Conservation (phyloP, 495 filamentous ascomycete species). For the Xylaria flabelliformis region DNA sequence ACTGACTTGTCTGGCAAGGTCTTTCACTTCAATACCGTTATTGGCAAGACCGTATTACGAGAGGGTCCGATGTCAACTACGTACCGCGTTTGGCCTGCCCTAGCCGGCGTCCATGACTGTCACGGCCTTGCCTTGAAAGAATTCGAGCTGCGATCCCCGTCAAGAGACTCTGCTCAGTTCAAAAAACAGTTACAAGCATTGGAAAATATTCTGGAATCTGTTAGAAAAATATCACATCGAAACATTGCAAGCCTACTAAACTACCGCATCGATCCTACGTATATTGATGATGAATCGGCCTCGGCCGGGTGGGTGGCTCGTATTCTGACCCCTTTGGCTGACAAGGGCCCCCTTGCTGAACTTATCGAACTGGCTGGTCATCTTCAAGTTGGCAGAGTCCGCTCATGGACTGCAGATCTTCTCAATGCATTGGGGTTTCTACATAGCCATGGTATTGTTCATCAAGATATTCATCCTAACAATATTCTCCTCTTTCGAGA, state of each 20-base stretch:
- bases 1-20: slow-evolving; percentile 62
- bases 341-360: slow-evolving; percentile 83
- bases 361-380: slow-evolving; percentile 77
- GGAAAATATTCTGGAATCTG: slow-evolving; percentile 70
- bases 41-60: slow-evolving; percentile 63
- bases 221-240: slow-evolving; percentile 77
- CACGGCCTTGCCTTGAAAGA: slow-evolving; percentile 76
- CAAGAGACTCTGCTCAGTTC: slow-evolving; percentile 60
- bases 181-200: slow-evolving; percentile 72
- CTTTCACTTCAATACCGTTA: slow-evolving; percentile 67
- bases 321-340: slow-evolving; percentile 76
- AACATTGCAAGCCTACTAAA: slow-evolving; percentile 79
- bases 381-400: slow-evolving; percentile 73
- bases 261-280: slow-evolving; percentile 70
- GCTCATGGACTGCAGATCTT: slow-evolving; percentile 87
- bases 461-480: slow-evolving; percentile 76
- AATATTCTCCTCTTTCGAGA: slow-evolving; percentile 75
- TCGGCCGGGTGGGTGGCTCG: slow-evolving; percentile 73
- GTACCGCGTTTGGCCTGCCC: slow-evolving; percentile 71
- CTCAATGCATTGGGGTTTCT: slow-evolving; percentile 87
- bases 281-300: slow-evolving; percentile 48
- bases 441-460: slow-evolving; percentile 80
- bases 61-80: slow-evolving; percentile 65
- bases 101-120: slow-evolving; percentile 56
- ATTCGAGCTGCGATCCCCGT: slow-evolving; percentile 58